Evolutionary conservation across 768 basidiomycete species (phyloP).

Genomic region (Collybia sp.): DNA sequence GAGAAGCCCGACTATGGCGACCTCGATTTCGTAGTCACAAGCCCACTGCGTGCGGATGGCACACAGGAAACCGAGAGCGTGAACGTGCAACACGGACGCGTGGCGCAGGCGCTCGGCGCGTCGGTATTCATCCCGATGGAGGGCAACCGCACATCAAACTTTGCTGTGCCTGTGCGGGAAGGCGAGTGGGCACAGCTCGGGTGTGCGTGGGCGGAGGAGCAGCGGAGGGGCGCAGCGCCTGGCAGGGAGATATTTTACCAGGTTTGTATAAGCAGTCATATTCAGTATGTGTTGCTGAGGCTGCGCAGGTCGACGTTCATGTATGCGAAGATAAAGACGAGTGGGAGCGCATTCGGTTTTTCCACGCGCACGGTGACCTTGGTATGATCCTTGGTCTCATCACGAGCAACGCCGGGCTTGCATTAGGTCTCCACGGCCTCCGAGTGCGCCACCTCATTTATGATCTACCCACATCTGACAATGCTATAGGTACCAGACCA

Average conservation of each 20-base stretch:
- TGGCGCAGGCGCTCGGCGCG: conserved; percentile 42
- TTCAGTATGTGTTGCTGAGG: not conserved
- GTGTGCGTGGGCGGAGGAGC: conserved; percentile 21
- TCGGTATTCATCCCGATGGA: conserved; percentile 38
- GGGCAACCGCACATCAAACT: conserved; percentile 58
- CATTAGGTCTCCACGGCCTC: conserved; percentile 48
- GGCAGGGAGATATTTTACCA: conserved; percentile 37
- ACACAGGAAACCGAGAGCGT: conserved; percentile 9
- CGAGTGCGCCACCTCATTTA: conserved; percentile 29
- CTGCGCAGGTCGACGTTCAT: conserved; percentile 54
- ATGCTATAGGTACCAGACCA: conserved; percentile 29
- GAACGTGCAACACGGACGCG: conserved; percentile 27
- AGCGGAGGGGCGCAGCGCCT: conserved; percentile 15
- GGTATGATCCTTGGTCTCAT: conserved; percentile 65
- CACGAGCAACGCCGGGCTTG: conserved; percentile 44
- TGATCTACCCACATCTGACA: not conserved
- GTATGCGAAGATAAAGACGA: conserved; percentile 48
- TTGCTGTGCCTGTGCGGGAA: conserved; percentile 42
- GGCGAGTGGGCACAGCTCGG: conserved; percentile 34
- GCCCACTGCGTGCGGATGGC: conserved; percentile 24
- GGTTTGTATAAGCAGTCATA: conserved; percentile 13
- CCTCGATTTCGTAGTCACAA: conserved; percentile 59
- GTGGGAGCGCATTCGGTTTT: conserved; percentile 47
- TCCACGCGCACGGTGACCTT: conserved; percentile 65
- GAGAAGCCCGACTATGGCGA: conserved; percentile 66